Evolutionary conservation across 768 basidiomycete genomes (phyloP).

Genomic region (Arthromyces matolae): DNA sequence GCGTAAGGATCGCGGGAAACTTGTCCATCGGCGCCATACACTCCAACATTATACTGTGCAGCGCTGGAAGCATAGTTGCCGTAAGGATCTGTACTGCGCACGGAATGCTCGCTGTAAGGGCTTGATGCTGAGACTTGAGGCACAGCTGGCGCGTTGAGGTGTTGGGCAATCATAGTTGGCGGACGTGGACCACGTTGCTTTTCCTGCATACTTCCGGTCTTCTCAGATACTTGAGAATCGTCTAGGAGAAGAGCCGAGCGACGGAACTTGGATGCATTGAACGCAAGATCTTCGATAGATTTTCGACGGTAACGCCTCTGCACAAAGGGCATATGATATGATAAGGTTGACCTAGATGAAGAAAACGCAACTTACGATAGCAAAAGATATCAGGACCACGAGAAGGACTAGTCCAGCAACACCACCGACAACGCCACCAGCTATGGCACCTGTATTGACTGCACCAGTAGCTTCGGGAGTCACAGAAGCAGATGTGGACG

Average conservation of each 20-base stretch:
- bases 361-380: constrained; percentile 19
- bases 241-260: constrained; percentile 44
- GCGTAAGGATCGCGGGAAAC: constrained; percentile 15
- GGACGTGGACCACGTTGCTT: constrained; percentile 22
- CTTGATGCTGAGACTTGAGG: constrained; percentile 10
- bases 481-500: background rate
- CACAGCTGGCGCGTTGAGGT: constrained; percentile 18
- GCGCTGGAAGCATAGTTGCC: constrained; percentile 13
- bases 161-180: constrained; percentile 30
- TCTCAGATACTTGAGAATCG: constrained; percentile 19
- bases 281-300: constrained; percentile 33
- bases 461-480: constrained; percentile 5
- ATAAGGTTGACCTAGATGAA: background rate
- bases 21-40: constrained; percentile 19
- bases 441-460: constrained; percentile 20
- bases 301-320: constrained; percentile 35
- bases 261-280: constrained; percentile 49
- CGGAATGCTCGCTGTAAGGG: constrained; percentile 14
- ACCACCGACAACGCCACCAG: constrained; percentile 25
- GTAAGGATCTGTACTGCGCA: constrained; percentile 13
- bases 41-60: constrained; percentile 15
- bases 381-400: constrained; percentile 20
- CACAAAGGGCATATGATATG: background rate
- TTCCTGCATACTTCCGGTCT: constrained; percentile 13
- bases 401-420: constrained; percentile 19